phyloP scores from a whole-genome alignment of 1,139 yeast genomes.

The Lodderomyces elongisporus region DNA sequence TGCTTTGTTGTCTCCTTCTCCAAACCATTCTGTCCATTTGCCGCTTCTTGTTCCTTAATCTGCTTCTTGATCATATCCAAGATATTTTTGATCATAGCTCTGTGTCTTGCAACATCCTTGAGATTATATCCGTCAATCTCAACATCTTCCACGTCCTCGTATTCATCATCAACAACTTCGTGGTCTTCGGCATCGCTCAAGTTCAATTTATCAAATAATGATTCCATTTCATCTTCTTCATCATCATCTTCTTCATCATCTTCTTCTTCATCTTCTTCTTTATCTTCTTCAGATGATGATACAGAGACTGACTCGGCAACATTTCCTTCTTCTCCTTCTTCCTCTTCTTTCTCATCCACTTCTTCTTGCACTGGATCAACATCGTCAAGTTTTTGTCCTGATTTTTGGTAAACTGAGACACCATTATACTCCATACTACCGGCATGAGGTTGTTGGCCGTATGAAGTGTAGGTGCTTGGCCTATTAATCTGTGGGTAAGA shows the following conservation, averaged over 20 bases:
- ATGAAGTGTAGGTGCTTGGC: constrained; percentile 16
- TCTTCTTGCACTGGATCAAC: too few relatives aligned
- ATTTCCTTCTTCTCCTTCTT: constrained; percentile 7
- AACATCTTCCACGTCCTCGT: constrained; percentile 10
- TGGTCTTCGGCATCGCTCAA: constrained; percentile 9
- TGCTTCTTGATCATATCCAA: constrained; percentile 21
- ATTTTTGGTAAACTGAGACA: constrained; percentile 35
- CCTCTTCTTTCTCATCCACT: constrained; percentile 11
- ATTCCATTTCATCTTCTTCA: constrained; percentile 17
- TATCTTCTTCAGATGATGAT: constrained; percentile 14
- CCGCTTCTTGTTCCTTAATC: constrained; percentile 12
- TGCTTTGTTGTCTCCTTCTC: not conserved
- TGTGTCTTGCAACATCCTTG: constrained; percentile 33
- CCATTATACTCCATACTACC: constrained; percentile 36
- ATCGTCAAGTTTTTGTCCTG: constrained; percentile 20
- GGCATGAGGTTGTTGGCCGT: constrained; percentile 14
- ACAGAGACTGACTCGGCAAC: constrained; percentile 1
- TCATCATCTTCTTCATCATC: constrained; percentile 13
- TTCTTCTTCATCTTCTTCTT: constrained; percentile 9
- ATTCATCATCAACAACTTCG: constrained; percentile 9
- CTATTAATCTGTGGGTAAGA: constrained; percentile 31
- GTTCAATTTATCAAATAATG: constrained; percentile 14
- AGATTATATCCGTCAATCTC: constrained; percentile 18
- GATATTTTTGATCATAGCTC: constrained; percentile 31
- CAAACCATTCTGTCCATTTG: not conserved